Conservation (phyloP, 768 basidiomycete species). For the Calocybe indica region DNA sequence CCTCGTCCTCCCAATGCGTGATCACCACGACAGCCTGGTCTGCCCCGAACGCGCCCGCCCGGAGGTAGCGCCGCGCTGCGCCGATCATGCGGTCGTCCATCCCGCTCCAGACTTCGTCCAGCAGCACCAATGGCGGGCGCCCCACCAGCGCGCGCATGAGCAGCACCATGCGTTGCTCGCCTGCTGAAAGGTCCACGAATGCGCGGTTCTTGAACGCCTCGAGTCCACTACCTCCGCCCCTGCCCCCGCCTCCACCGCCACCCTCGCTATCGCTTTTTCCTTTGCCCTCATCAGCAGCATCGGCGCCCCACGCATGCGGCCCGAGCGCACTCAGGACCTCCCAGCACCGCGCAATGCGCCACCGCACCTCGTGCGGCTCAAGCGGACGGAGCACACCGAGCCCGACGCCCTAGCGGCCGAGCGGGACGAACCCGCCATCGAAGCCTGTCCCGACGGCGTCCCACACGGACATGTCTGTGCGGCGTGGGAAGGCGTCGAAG, state of each 20-base stretch:
- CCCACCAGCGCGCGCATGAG: conserved; percentile 84
- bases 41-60: conserved; percentile 39
- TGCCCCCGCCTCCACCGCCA: background rate
- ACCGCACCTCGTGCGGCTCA: conserved; percentile 21
- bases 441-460: conserved; percentile 88
- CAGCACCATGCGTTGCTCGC: conserved; percentile 76
- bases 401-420: conserved; percentile 38
- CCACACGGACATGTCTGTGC: conserved; percentile 60
- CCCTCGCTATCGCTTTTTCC: background rate
- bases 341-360: conserved; percentile 35
- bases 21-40: conserved; percentile 81
- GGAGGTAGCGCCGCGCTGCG: conserved; percentile 58
- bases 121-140: conserved; percentile 63
- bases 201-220: conserved; percentile 37
- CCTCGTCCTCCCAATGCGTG: conserved; percentile 89
- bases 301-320: conserved; percentile 41
- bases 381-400: conserved; percentile 33
- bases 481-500: conserved; percentile 83
- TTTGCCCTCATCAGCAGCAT: background rate
- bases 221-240: conserved; percentile 11
- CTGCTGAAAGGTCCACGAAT: conserved; percentile 64
- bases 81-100: conserved; percentile 80
- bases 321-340: conserved; percentile 63
- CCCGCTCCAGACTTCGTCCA: conserved; percentile 93
- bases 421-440: conserved; percentile 71